Conservation (phyloP, 1,139 yeast species). For the Sugiyamaella paludigena region DNA sequence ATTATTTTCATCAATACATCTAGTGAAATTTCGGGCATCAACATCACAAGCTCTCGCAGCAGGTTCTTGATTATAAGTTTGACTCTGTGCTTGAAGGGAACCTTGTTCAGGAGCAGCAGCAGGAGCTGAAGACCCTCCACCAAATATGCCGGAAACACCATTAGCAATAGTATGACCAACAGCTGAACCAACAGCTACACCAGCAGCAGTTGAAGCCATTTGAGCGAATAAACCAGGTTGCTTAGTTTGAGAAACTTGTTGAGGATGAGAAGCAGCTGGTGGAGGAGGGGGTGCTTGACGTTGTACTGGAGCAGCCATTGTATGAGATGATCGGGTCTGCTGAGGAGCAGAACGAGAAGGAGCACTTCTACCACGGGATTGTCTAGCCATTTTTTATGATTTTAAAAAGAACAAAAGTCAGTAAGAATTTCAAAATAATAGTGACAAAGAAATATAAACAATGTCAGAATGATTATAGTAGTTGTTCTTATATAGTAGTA, state of each 20-base stretch:
- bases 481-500: too few species aligned
- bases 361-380: slow-evolving; percentile 45
- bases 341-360: slow-evolving; percentile 43
- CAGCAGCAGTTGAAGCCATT: slow-evolving; percentile 99
- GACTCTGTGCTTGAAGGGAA: slow-evolving; percentile 24
- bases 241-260: slow-evolving; percentile 46
- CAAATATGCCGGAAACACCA: slow-evolving; percentile 84
- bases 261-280: slow-evolving; percentile 38
- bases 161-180: slow-evolving; percentile 97
- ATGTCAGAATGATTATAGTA: too few species aligned
- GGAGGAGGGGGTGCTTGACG: slow-evolving; percentile 47
- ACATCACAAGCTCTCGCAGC: slow-evolving; percentile 71
- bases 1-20: slow-evolving; percentile 86
- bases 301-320: slow-evolving; percentile 62
- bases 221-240: slow-evolving; percentile 93
- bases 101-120: slow-evolving; percentile 38
- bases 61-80: slow-evolving; percentile 30
- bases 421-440: too few species aligned
- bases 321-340: slow-evolving; percentile 72
- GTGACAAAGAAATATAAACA: too few species aligned
- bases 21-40: slow-evolving; percentile 92
- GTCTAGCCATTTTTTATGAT: slow-evolving; percentile 50
- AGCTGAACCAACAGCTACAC: slow-evolving; percentile 98
- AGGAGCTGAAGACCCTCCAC: slow-evolving; percentile 67
- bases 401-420: not conserved